phyloP scores from a whole-genome alignment of 768 basidiomycete species.

The Lyophyllum atratum region DNA sequence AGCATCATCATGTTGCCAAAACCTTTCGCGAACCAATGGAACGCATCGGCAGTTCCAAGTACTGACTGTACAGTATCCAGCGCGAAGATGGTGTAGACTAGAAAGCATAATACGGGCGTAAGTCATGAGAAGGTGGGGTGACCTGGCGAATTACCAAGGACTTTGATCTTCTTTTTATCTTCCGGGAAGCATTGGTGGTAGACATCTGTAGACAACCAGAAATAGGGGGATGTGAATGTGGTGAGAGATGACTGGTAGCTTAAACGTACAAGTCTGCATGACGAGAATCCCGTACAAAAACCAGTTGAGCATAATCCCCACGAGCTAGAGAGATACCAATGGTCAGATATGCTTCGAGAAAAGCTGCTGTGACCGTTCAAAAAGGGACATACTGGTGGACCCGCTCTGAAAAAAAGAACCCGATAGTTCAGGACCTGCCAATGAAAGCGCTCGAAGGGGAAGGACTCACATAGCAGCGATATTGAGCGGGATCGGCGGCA shows the following conservation, averaged over 20 bases:
- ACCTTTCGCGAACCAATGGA: constrained; percentile 24
- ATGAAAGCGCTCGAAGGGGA: background rate
- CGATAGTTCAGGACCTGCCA: background rate
- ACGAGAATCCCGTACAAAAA: background rate
- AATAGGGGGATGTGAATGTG: too few species aligned
- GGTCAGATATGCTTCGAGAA: background rate
- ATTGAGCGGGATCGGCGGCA: constrained; percentile 3
- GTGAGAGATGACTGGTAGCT: too few species aligned
- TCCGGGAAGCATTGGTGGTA: background rate
- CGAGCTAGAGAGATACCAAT: background rate
- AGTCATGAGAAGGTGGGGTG: background rate
- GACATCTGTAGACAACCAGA: background rate
- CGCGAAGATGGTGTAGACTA: constrained; percentile 25
- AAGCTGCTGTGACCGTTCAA: background rate
- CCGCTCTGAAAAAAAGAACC: background rate
- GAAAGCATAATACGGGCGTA: background rate
- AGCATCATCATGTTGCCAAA: constrained; percentile 26
- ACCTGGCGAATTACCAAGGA: background rate
- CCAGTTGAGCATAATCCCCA: background rate
- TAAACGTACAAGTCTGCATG: background rate
- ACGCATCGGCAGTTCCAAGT: constrained; percentile 27
- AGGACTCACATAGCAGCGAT: constrained; percentile 5
- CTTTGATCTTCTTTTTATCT: background rate
- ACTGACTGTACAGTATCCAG: constrained; percentile 31
- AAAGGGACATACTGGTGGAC: background rate